Conservation (phyloP, 1,139 yeast genomes). For the Debaryomyces singareniensis region DNA sequence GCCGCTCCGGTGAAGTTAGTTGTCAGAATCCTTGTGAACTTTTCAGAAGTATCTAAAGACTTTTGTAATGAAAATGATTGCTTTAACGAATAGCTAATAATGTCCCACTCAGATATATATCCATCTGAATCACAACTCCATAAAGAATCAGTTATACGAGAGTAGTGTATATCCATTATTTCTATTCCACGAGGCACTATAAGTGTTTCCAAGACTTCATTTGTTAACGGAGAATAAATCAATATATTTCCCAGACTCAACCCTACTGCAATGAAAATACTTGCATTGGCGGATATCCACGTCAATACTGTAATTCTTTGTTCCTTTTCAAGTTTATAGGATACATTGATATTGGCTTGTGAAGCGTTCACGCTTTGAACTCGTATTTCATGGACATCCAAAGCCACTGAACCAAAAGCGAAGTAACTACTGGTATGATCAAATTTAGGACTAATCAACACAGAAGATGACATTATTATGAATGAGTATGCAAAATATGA, state of each 20-base stretch:
- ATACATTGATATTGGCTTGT: constrained; percentile 30
- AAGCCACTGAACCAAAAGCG: constrained; percentile 63
- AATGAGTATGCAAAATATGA: too few species aligned
- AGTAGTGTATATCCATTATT: constrained; percentile 47
- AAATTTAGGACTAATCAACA: constrained; percentile 32
- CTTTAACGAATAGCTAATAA: constrained; percentile 32
- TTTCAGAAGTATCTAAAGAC: constrained; percentile 26
- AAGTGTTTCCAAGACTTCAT: constrained; percentile 48
- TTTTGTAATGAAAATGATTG: constrained; percentile 40
- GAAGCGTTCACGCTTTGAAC: constrained; percentile 48
- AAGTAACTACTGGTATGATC: constrained; percentile 54
- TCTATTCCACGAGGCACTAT: constrained; percentile 45
- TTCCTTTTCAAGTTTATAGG: constrained; percentile 51
- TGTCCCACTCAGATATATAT: constrained; percentile 58
- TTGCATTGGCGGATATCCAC: constrained; percentile 47
- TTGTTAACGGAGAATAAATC: constrained; percentile 63
- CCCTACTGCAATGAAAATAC: constrained; percentile 52
- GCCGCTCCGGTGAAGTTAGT: constrained; percentile 30
- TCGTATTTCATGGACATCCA: constrained; percentile 69
- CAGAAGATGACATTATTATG: neutral
- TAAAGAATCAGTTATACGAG: constrained; percentile 34
- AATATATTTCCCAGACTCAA: constrained; percentile 60
- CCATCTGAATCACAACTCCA: constrained; percentile 69
- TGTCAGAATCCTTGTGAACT: constrained; percentile 27
- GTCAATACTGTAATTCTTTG: constrained; percentile 43